Base-by-base conservation (phyloP, 306 rosid genomes). In the Potentilla sterilis region DNA sequence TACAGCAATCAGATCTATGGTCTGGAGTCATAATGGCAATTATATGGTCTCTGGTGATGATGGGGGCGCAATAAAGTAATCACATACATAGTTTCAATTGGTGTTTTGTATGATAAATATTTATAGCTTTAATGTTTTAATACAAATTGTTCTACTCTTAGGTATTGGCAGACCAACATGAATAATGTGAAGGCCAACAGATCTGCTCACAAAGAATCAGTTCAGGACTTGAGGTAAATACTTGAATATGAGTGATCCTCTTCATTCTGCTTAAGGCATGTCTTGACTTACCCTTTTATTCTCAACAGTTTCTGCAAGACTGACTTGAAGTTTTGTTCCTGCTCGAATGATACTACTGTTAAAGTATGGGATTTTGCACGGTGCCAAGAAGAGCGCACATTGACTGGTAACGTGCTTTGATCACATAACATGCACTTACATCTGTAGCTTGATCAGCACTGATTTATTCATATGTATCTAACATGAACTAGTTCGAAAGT, bases 151-250 rank as follows among this genome's bases (percentile, higher is more conserved):
- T 67, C 42, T 38, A 80, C 65, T 54, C 80, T 68, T 48, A 95
- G 99, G 88, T 95, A 95, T 80, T 95, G 99, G 99, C 99, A 95
- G 87, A 92, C 90, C 86, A 95, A 95, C 88, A 95, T 95, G 99
- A 95, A 95, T 80, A 95, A 95, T 73, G 99, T 95, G 69, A 95
- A 95, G 84, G 99, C 96, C 57, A 92, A 92, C 86, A 95, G 90
- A 89, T 81, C 97, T 80, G 99, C 99, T 79, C 99, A 92, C 83
- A 95, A 92, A 86, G 99, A 95, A 88, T 95, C 99, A 63, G 97
- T 95, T 75, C 96, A 96, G 54, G 99, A 92, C 88, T 85, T 95
- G 35, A 95, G 99, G 99, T 95, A 75, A 43, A 11, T 44, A 35
- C 34, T 61, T 41, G 18, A 62, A 46, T 67, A 40, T 75, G 64